Evolutionary conservation across 306 rosid species (phyloP), one percentile per base, ranked within the genome.

Genomic region (Fagus sylvatica): DNA sequence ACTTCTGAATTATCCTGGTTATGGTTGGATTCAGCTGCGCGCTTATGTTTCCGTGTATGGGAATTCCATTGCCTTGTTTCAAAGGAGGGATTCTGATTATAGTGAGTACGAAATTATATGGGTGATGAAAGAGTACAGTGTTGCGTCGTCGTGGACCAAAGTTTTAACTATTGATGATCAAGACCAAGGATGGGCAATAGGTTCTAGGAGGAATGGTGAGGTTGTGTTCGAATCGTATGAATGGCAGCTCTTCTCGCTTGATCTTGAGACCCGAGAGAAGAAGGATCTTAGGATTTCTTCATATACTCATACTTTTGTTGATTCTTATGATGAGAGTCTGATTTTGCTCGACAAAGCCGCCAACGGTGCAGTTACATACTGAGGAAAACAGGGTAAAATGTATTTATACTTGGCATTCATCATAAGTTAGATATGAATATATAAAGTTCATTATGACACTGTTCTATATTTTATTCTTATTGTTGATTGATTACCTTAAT

Each of bases 61-160:
- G 53, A 57, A 78, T 17, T 56, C 3, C 22, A 76, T 82, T n/a
- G 41, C 78, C 7, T 67, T 78, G 16, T 76, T 66, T 65, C 40
- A 22, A 22, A 22, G 28, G 28, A 22, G 28, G 28, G 28, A 22
- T 22, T 22, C 28, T 22, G 28, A 22, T 22, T 22, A 22, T 22
- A 22, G 28, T 22, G 28, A 22, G 28, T 22, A 22, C 28, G 28
- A 22, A 5, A 48, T 59, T n/a, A 78, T 78, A 17, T 82, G 86
- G 86, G 54, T 78, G 9, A 82, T 82, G 86, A 82, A 74, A 64
- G 82, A 82, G 37, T 82, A 82, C 41, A 79, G 80, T 49, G 74
- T 69, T 43, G 70, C 32, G 37, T 73, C 42, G 6, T 82, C 86
- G 36, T 82, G 86, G 86, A 78, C 12, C 13, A 78, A 59, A n/a